Conservation (phyloP, 2,329 filamentous ascomycete species). For the Zopfia rhizophila region DNA sequence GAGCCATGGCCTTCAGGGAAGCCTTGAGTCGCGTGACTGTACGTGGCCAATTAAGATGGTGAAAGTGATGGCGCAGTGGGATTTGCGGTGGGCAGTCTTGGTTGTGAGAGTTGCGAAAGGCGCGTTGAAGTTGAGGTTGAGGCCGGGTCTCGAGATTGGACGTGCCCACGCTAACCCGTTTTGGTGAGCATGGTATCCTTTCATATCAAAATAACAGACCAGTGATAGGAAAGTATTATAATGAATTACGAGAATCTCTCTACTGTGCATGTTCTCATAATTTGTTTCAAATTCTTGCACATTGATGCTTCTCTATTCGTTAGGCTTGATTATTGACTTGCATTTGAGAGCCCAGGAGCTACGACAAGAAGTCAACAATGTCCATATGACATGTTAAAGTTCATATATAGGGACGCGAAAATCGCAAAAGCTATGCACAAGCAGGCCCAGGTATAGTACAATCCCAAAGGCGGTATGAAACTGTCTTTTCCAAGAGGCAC, state of each 20-base stretch:
- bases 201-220: too few relatives aligned
- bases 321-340: too few relatives aligned
- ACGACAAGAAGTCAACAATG: too few relatives aligned
- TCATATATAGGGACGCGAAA: slow-evolving; percentile 8
- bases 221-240: too few relatives aligned
- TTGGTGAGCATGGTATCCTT: too few relatives aligned
- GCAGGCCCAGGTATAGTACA: slow-evolving; percentile 21
- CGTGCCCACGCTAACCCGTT: slow-evolving; percentile 35
- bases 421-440: neutral
- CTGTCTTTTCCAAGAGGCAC: slow-evolving; percentile 6
- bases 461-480: slow-evolving; percentile 10
- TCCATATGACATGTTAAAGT: too few relatives aligned
- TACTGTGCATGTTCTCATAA: too few relatives aligned
- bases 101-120: slow-evolving; percentile 40
- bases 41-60: slow-evolving; percentile 1
- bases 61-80: slow-evolving; percentile 1
- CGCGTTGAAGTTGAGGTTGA: slow-evolving; percentile 41
- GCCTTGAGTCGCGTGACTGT: neutral
- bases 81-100: slow-evolving; percentile 40
- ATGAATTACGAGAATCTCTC: too few relatives aligned
- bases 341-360: too few relatives aligned
- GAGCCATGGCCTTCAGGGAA: slow-evolving; percentile 39
- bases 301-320: too few relatives aligned
- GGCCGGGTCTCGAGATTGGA: too few relatives aligned
- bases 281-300: too few relatives aligned